Evolutionary conservation across 2,329 filamentous ascomycete genomes (phyloP).

Genomic region (Periconia macrospinosa): DNA sequence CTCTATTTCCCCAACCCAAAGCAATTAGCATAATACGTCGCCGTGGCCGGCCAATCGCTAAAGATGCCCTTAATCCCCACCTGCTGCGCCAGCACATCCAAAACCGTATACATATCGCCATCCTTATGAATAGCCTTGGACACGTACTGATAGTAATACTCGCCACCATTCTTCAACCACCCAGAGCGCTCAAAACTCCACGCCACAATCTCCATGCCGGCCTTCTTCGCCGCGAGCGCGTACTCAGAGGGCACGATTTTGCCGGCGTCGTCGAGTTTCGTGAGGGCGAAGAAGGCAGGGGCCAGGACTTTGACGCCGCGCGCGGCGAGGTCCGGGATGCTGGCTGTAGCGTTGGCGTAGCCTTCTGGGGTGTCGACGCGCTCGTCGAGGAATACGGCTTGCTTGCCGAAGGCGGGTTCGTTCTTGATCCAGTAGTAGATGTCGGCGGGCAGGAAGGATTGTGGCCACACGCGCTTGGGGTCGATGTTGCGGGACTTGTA

Average conservation of each 20-base stretch:
- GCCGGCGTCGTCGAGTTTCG: constrained; percentile 52
- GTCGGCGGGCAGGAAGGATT: constrained; percentile 67
- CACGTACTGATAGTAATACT: constrained; percentile 46
- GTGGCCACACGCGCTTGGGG: constrained; percentile 52
- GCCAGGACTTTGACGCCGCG: constrained; percentile 65
- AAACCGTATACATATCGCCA: constrained; percentile 65
- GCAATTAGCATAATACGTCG: constrained; percentile 73
- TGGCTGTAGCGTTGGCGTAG: constrained; percentile 58
- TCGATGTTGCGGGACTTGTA: constrained; percentile 44
- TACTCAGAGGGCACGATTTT: constrained; percentile 66
- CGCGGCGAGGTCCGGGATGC: constrained; percentile 58
- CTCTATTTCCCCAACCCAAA: constrained; percentile 48
- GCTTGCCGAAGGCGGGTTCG: constrained; percentile 62
- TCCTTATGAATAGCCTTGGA: constrained; percentile 60
- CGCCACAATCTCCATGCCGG: constrained; percentile 66
- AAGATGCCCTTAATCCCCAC: constrained; percentile 66
- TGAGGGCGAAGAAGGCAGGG: constrained; percentile 65
- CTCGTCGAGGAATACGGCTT: constrained; percentile 64
- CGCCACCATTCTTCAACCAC: constrained; percentile 55
- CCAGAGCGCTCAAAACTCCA: constrained; percentile 71
- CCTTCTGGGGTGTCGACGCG: constrained; percentile 54
- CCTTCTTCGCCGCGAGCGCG: constrained; percentile 61
- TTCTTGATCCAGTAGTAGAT: constrained; percentile 68
- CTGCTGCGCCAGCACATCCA: constrained; percentile 65
- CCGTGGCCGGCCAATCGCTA: constrained; percentile 69